phyloP scores from a whole-genome alignment of 2,329 filamentous ascomycete genomes.

The Xylariaceae sp. region DNA sequence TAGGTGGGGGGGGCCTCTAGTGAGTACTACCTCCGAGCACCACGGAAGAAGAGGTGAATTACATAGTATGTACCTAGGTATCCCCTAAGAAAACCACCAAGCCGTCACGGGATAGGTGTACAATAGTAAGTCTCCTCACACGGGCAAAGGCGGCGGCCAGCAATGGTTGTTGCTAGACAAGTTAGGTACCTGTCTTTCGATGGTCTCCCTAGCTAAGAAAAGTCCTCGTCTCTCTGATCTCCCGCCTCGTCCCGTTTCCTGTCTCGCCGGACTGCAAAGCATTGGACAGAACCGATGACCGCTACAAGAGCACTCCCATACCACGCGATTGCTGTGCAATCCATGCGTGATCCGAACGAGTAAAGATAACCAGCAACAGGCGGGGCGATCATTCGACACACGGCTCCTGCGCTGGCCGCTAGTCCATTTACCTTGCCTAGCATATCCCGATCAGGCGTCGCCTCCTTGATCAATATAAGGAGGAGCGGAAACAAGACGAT shows the following conservation, averaged over 20 bases:
- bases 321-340: conserved; percentile 61
- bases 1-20: no score
- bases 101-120: no score
- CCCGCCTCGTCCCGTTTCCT: conserved; percentile 17
- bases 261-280: conserved; percentile 48
- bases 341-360: conserved; percentile 52
- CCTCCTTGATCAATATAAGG: conserved; percentile 64
- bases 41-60: no score
- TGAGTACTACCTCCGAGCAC: no score
- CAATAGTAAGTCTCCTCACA: no score
- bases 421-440: conserved; percentile 63
- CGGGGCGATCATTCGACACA: conserved; percentile 63
- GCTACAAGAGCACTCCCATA: conserved; percentile 58
- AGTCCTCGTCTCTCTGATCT: background rate
- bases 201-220: background rate
- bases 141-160: no score
- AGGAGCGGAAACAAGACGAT: conserved; percentile 64
- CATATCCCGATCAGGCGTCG: conserved; percentile 52
- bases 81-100: no score
- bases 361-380: conserved; percentile 62
- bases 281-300: conserved; percentile 54
- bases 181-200: no score
- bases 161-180: no score
- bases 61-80: no score
- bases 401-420: conserved; percentile 61